phyloP scores from a whole-genome alignment of 257 asterid genomes.

The Ocimum tenuiflorum region DNA sequence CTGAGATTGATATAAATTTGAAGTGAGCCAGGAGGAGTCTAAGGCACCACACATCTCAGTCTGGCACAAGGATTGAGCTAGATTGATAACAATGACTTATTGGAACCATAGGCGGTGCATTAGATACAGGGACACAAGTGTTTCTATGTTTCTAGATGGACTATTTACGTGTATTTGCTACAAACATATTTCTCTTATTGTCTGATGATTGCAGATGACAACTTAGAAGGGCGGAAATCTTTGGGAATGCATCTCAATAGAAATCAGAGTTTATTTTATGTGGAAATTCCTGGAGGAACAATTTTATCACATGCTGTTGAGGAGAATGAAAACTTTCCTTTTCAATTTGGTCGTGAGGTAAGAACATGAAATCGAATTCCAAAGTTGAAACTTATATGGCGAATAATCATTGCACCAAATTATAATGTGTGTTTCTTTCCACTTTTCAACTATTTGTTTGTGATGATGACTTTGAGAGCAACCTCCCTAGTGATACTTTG shows the following conservation, averaged over 20 bases:
- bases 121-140: no score
- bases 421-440: not conserved
- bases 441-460: not conserved
- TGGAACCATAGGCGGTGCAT: no score
- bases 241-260: slow-evolving; percentile 49
- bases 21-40: no score
- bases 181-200: not conserved
- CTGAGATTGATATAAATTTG: not conserved
- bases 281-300: slow-evolving; percentile 79
- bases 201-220: slow-evolving; percentile 44
- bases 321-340: slow-evolving; percentile 79
- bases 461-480: not conserved
- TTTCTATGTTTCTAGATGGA: no score
- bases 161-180: not conserved
- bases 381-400: not conserved
- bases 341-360: slow-evolving; percentile 98
- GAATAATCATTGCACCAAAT: not conserved
- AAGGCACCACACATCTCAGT: no score
- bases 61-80: no score
- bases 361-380: slow-evolving; percentile 15
- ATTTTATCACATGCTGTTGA: slow-evolving; percentile 59
- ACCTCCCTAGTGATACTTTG: no score
- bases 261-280: slow-evolving; percentile 72
- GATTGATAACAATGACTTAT: no score
- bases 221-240: slow-evolving; percentile 44